Evolutionary conservation across 176 grass and related monocot species (phyloP).

Genomic region (Hyparrhenia diplandra): DNA sequence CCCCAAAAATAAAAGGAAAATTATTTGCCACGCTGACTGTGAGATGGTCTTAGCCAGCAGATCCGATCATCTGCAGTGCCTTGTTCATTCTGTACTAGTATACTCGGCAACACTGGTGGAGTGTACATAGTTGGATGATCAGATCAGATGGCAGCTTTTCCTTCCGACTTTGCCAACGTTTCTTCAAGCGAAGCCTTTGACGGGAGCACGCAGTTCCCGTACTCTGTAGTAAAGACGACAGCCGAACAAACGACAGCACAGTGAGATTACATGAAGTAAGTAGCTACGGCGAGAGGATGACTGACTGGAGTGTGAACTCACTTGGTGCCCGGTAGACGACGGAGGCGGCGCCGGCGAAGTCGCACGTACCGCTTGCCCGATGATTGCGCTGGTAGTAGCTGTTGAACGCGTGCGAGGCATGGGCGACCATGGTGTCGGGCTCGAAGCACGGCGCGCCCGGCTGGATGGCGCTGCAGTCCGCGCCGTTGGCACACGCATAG

Average conservation of each 20-base stretch:
- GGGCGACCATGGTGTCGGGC: slow-evolving; percentile 29
- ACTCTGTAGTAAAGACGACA: background rate
- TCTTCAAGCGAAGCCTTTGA: background rate
- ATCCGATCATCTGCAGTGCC: no score
- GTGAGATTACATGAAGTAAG: background rate
- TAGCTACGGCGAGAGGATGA: background rate
- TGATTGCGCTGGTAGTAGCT: slow-evolving; percentile 32
- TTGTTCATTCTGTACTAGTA: no score
- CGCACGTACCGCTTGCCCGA: slow-evolving; percentile 7
- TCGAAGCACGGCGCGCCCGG: slow-evolving; percentile 30
- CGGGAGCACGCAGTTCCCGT: background rate
- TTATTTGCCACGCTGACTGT: no score
- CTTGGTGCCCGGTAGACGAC: background rate
- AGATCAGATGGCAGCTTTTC: no score
- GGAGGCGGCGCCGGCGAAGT: slow-evolving; percentile 30
- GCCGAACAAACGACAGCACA: background rate
- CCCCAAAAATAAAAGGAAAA: no score
- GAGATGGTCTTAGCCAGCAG: no score
- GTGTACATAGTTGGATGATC: no score
- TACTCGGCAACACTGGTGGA: no score
- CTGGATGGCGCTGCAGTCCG: slow-evolving; percentile 9
- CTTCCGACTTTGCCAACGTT: background rate
- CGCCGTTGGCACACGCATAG: background rate
- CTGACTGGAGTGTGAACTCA: background rate
- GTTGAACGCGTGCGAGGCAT: slow-evolving; percentile 38